These are phyloP conservation scores for Fusarium tanahbumbuense DNA, from an alignment of 2,329 filamentous ascomycete genomes.

Conservation along the genomic window DNA sequence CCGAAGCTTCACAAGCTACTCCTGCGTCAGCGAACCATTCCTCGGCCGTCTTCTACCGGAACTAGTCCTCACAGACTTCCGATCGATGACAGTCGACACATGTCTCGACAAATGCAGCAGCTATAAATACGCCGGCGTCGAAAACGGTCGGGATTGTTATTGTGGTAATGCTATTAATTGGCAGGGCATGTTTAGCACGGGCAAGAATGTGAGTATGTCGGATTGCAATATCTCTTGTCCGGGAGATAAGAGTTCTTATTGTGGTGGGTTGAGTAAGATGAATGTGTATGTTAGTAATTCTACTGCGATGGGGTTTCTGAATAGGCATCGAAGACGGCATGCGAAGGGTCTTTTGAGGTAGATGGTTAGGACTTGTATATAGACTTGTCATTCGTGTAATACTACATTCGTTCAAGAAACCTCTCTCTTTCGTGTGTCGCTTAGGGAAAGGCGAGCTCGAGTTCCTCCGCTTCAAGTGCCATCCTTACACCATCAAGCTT, in stretches of 20 bases:
- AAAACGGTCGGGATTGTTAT: slow-evolving; percentile 55
- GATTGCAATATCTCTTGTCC: slow-evolving; percentile 52
- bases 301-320: slow-evolving; percentile 14
- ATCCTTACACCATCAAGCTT: not conserved
- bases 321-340: slow-evolving; percentile 20
- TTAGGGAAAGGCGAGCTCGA: not conserved
- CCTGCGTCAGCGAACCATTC: slow-evolving; percentile 51
- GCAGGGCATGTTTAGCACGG: slow-evolving; percentile 41
- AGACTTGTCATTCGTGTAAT: not conserved
- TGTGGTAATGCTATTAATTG: slow-evolving; percentile 51
- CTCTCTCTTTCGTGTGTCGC: not conserved
- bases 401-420: accelerated
- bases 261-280: slow-evolving; percentile 48
- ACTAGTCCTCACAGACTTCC: slow-evolving; percentile 47
- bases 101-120: slow-evolving; percentile 51
- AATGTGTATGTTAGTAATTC: slow-evolving; percentile 50
- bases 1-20: slow-evolving; percentile 52
- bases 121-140: slow-evolving; percentile 53
- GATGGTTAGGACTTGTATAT: not conserved
- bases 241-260: slow-evolving; percentile 49
- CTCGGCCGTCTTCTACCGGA: slow-evolving; percentile 48
- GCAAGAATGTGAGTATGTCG: slow-evolving; percentile 46
- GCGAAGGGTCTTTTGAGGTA: not conserved
- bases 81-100: slow-evolving; percentile 50
- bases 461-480: not conserved